Base-by-base conservation (phyloP, 2,329 filamentous ascomycete genomes). In the Chrysoporthe austroafricana region DNA sequence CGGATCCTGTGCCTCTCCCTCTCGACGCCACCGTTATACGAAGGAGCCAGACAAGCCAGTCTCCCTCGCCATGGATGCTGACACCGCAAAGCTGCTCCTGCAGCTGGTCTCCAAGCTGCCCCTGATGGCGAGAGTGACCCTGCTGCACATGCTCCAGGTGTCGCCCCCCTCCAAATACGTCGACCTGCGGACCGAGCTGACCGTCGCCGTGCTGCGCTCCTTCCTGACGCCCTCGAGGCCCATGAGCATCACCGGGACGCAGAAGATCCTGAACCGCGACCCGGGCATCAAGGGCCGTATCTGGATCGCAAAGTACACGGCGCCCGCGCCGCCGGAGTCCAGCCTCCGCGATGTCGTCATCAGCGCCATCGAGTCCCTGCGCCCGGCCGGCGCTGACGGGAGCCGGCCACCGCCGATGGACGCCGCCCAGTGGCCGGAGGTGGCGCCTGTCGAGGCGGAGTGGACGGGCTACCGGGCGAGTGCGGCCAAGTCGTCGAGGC, bases 111-210 rank as follows among this genome's bases (percentile, higher is more conserved):
- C 87, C 11, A 83, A 85, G 71, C 73, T 92, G 2, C 90, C 91
- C 0, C 79, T 89, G 11, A 81, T 92, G 9, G 74, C 86, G n/a
- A 88, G 87, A 70, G 85, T 89, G 1, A 83, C 88, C 2, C 70
- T 92, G 14, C 79, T 85, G 60, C 91, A 94, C 73, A 75, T 89
- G 2, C 82, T 97, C 8, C 86, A 85, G 39, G 79, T 91, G 52
- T 93, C 94, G 0, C 84, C 90, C 44, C 89, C 88, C 8, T 87
- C 90, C 4, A 86, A 88, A 59, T 93, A 96, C 81, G 90, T 95
- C 80, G 91, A 97, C 76, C 80, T 97, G 4, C 86, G 86, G 63
- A 95, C 91, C 16, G 90, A 91, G 66, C 75, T 97, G 65, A 89
- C 85, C 0, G 84, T 97, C 66, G 85, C 88, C 36, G 80, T 96